A percentile compares a stretch with the other conserved stretches of the same genome.
phyloP scores from a whole-genome alignment of 768 basidiomycete species.

The Amanita pallidorosea region DNA sequence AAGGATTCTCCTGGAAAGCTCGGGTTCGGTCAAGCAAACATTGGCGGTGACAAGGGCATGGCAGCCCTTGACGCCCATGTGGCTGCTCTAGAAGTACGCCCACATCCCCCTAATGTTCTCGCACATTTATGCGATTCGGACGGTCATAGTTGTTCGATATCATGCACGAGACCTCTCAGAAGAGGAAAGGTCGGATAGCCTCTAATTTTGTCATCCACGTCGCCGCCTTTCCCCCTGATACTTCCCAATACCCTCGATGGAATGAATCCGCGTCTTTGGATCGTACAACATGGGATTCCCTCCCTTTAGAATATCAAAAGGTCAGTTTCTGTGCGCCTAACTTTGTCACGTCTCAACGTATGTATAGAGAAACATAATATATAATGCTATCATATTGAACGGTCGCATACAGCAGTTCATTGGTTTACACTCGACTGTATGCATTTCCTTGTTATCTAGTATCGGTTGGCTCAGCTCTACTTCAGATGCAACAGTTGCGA shows the following conservation, averaged over 20 bases:
- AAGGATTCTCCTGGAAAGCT: slow-evolving; percentile 32
- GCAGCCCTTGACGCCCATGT: slow-evolving; percentile 64
- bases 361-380: slow-evolving; percentile 46
- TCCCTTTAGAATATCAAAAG: slow-evolving; percentile 54
- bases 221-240: slow-evolving; percentile 46
- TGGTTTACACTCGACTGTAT: slow-evolving; percentile 40
- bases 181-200: slow-evolving; percentile 12
- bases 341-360: not conserved
- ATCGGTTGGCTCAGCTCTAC: not conserved
- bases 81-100: slow-evolving; percentile 54
- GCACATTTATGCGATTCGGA: not conserved
- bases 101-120: not conserved
- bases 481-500: slow-evolving; percentile 10
- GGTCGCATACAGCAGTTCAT: slow-evolving; percentile 34
- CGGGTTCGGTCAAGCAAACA: slow-evolving; percentile 47
- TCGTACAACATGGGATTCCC: slow-evolving; percentile 43
- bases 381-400: slow-evolving; percentile 38
- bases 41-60: slow-evolving; percentile 41
- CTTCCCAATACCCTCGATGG: slow-evolving; percentile 39
- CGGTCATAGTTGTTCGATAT: slow-evolving; percentile 29
- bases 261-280: slow-evolving; percentile 41
- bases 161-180: slow-evolving; percentile 14
- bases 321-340: slow-evolving; percentile 18
- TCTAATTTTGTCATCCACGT: slow-evolving; percentile 48
- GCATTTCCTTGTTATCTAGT: slow-evolving; percentile 10